These are phyloP conservation scores for Eucalyptus sp. DNA, from an alignment of 345 rosid genomes.

Conservation along the genomic window DNA sequence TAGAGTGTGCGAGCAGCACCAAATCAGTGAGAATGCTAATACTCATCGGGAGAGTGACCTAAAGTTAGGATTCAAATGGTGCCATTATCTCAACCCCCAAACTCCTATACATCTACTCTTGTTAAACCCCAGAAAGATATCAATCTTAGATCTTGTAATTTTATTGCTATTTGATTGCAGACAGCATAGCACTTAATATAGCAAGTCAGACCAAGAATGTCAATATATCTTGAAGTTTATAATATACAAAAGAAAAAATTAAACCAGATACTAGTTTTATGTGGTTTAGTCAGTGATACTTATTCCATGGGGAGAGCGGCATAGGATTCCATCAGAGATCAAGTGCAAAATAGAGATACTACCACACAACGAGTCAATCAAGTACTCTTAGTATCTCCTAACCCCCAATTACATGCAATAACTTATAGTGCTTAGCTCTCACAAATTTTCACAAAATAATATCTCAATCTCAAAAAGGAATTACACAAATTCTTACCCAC, in stretches of 20 bases:
- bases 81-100: not conserved
- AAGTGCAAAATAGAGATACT: not conserved
- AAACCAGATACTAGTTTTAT: not conserved
- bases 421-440: not conserved
- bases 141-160: not conserved
- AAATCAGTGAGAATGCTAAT: not conserved
- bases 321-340: not conserved
- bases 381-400: not conserved
- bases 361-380: not conserved
- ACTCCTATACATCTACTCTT: not conserved
- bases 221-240: not conserved
- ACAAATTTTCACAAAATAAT: not conserved
- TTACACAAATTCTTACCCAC: not conserved
- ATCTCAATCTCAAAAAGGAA: not conserved
- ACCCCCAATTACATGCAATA: not conserved
- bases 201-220: not conserved
- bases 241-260: not conserved
- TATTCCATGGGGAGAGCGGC: accelerated
- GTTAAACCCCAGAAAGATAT: not conserved
- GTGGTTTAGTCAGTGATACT: not conserved
- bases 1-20: not conserved
- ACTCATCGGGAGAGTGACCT: not conserved
- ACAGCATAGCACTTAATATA: not conserved
- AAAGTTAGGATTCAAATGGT: not conserved
- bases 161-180: not conserved